These are phyloP conservation scores for Huntiella moniliformis DNA, from an alignment of 2,329 filamentous ascomycete species.

Conservation along the genomic window DNA sequence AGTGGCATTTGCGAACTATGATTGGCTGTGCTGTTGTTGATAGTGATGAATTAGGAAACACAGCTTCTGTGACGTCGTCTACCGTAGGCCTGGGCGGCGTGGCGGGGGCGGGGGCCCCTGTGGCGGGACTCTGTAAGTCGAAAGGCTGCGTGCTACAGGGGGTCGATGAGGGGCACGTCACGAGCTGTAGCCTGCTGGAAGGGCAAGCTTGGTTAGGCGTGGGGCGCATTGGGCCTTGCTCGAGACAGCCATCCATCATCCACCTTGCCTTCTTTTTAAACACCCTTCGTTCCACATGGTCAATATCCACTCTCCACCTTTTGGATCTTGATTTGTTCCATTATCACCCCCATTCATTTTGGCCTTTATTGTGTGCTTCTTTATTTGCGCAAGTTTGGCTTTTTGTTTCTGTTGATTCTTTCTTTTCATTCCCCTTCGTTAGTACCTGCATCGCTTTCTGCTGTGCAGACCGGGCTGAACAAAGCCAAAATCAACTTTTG, in stretches of 20 bases:
- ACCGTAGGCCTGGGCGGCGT: no score
- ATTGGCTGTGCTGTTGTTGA: background rate
- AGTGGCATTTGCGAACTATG: background rate
- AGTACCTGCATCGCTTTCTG: background rate
- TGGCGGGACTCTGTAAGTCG: no score
- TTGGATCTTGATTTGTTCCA: slow-evolving; percentile 1
- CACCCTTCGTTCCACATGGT: slow-evolving; percentile 1
- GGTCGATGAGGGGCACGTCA: background rate
- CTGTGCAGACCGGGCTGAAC: slow-evolving; percentile 9
- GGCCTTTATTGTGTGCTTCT: slow-evolving; percentile 2
- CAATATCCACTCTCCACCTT: slow-evolving; percentile 1
- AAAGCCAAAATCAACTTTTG: slow-evolving; percentile 1
- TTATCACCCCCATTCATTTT: slow-evolving; percentile 2
- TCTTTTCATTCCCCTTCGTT: slow-evolving; percentile 2
- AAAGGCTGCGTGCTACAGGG: no score
- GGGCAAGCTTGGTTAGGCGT: background rate
- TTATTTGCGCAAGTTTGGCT: background rate
- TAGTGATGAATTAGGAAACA: slow-evolving; percentile 2
- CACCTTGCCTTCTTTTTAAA: background rate
- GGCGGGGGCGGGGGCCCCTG: no score
- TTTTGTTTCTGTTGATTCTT: background rate
- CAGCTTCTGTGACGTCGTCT: background rate
- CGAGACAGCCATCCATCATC: no score
- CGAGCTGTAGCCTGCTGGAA: background rate
- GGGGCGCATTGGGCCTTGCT: background rate